Base-by-base conservation (phyloP, 805 yeast species). In the Ogataea glucozyma region DNA sequence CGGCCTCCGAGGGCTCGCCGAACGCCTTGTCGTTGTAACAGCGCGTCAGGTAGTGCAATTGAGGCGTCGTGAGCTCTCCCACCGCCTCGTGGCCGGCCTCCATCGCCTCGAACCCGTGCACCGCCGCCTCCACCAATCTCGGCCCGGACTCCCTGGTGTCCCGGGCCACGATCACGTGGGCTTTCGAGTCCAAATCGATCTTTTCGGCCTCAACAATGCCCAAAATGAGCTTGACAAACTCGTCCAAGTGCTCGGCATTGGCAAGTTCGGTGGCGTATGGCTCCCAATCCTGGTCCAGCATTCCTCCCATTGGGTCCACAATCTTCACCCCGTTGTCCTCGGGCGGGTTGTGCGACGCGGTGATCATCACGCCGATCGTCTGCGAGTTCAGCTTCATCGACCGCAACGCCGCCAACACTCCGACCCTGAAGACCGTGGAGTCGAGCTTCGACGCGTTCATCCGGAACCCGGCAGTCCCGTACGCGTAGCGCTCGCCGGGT, bases 381-480 rank as follows among this genome's bases (percentile, higher is more conserved):
- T 83, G 71, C 1, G 91, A 87, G 1, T 69, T 67, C 23, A 85
- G 67, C 47, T 70, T 73, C 45, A 83, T 75, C n/a, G 97, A 89
- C 57, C 99, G 74, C 49, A 93, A 68, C 1, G 82, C 70, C 0
- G 99, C 97, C 20, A 90, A 61, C 14, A 89, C 70, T 2, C 97
- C 96, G 13, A 85, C 88, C 6, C 91, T 75, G 62, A 79, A 87
- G 64, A 88, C 85, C 23, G 90, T 91, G 13, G 88, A 82, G 59
- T 88, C 95, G 51, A 91, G 68, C 13, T 73, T 64, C 16, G 66
- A 60, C 1, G 95, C 90, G 36, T 78, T 69, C 68, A 83, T 82
- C 46, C 99, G 78, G 68, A 93, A 93, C 7, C 99, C 99, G 2
- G 99, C 99, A 1, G 99, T 93, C n/a, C 99, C 99, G 57, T 93